These are phyloP conservation scores for Penicillium griseofulvum DNA, from an alignment of 2,329 filamentous ascomycete species.

Conservation along the genomic window DNA sequence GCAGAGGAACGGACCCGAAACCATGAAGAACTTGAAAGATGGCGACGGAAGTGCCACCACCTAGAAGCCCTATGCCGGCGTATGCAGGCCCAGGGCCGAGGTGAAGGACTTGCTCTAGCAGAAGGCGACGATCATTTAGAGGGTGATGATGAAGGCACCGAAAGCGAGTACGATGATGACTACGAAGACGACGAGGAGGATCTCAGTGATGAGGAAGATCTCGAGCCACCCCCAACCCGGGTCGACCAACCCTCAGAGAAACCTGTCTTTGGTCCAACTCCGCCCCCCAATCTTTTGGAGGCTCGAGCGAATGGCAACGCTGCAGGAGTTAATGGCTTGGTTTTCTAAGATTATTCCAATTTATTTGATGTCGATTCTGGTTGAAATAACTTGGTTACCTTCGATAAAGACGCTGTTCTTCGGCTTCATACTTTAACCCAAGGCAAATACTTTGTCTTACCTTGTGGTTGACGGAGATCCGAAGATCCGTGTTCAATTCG, in stretches of 20 bases:
- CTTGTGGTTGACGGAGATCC: neutral
- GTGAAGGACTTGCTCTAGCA: constrained; percentile 63
- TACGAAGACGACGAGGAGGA: constrained; percentile 62
- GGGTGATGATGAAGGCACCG: constrained; percentile 42
- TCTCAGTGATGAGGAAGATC: constrained; percentile 56
- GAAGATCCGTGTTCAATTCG: neutral
- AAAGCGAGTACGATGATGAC: constrained; percentile 55
- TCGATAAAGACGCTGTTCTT: neutral
- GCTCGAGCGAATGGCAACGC: constrained; percentile 47
- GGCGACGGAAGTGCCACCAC: constrained; percentile 82
- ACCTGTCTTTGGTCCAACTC: constrained; percentile 50
- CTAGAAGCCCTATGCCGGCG: constrained; percentile 91
- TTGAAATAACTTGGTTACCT: constrained; percentile 12
- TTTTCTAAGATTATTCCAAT: constrained; percentile 1
- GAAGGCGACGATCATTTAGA: constrained; percentile 53
- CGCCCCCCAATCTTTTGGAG: constrained; percentile 50
- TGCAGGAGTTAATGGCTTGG: constrained; percentile 43
- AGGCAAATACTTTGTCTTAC: neutral
- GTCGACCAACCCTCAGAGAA: constrained; percentile 36
- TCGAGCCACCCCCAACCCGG: constrained; percentile 34
- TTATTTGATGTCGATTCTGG: constrained; percentile 5
- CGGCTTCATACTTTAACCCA: neutral
- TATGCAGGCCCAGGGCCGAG: constrained; percentile 92
- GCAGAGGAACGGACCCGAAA: constrained; percentile 82
- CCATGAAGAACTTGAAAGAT: constrained; percentile 72